phyloP scores from a whole-genome alignment of 768 basidiomycete genomes.

The Suillus spraguei region DNA sequence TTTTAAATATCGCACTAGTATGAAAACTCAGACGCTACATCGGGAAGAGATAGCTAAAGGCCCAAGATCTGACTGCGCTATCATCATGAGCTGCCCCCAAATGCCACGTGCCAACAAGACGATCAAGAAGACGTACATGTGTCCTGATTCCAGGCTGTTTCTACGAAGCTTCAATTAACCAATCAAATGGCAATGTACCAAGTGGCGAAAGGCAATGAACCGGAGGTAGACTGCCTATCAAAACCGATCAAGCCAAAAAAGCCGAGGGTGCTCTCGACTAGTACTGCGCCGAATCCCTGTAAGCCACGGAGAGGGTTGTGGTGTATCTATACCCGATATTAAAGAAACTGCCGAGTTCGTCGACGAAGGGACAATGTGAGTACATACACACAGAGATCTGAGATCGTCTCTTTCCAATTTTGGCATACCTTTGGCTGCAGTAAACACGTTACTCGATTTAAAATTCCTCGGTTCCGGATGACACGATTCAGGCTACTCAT shows the following conservation, averaged over 20 bases:
- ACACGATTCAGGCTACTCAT: slow-evolving; percentile 1
- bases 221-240: slow-evolving; percentile 1
- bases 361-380: slow-evolving; percentile 3
- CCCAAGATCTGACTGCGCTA: slow-evolving; percentile 14
- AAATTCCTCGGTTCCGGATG: not conserved
- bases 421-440: not conserved
- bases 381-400: not conserved
- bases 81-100: slow-evolving; percentile 24
- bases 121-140: slow-evolving; percentile 3
- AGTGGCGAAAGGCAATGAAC: not conserved
- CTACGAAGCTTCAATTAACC: slow-evolving; percentile 12
- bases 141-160: slow-evolving; percentile 8
- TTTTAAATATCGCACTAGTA: slow-evolving; percentile 30
- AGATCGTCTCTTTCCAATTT: not conserved
- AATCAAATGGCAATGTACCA: slow-evolving; percentile 7
- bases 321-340: slow-evolving; percentile 8
- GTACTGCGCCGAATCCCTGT: not conserved
- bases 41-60: slow-evolving; percentile 22
- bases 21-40: slow-evolving; percentile 28
- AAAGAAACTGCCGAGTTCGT: slow-evolving; percentile 6
- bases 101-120: slow-evolving; percentile 13
- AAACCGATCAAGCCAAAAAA: slow-evolving; percentile 6
- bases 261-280: not conserved
- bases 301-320: slow-evolving; percentile 2
- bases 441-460: not conserved